Base-by-base conservation (phyloP, 345 rosid species). In the Citrus sp. region DNA sequence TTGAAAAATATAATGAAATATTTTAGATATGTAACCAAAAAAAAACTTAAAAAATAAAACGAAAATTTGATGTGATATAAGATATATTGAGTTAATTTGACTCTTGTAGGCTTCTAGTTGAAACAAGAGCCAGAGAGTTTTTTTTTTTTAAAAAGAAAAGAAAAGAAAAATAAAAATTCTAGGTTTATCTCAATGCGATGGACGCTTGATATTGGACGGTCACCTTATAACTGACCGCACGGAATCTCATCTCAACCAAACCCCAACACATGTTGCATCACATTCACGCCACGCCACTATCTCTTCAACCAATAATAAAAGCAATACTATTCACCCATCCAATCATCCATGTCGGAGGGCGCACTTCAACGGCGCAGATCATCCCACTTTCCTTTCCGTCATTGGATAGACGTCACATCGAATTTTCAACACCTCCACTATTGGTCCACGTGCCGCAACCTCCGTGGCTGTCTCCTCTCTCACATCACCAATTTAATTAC, bases 381-480 rank as follows among this genome's bases (percentile, higher is more conserved):
- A 0, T 2, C 72, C 88, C 98, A 91, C 81, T 2, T 87, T 72
- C 32, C 91, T 18, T 34, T 0, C 1, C 0, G 7, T 34, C 69
- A 92, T 86, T 91, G 89, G 93, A 28, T 3, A 58, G 1, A 6
- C 2, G 6, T 88, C 87, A 78, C 83, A 80, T 88, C 92, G 73
- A 13, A 14, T 12, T 84, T 76, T 78, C 80, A 73, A 82, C 74
- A 77, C 61, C 5, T 22, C 3, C 8, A 3, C 7, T 1, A 89
- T 84, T 91, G 90, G 90, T 0, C 88, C 93, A 90, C 97, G 93
- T 92, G 77, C 67, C 87, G 81, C 56, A 62, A 71, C 83, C 22
- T 13, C 58, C 24, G 64, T 68, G 81, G 84, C 81, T 83, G 81
- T 68, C 42, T 65, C 75, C 63, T 71, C 55, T 64, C 79, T 81